Evolutionary conservation across 331 rosid genomes (phyloP), one percentile per base, ranked within the genome.

Genomic region (Quercus tomentella): DNA sequence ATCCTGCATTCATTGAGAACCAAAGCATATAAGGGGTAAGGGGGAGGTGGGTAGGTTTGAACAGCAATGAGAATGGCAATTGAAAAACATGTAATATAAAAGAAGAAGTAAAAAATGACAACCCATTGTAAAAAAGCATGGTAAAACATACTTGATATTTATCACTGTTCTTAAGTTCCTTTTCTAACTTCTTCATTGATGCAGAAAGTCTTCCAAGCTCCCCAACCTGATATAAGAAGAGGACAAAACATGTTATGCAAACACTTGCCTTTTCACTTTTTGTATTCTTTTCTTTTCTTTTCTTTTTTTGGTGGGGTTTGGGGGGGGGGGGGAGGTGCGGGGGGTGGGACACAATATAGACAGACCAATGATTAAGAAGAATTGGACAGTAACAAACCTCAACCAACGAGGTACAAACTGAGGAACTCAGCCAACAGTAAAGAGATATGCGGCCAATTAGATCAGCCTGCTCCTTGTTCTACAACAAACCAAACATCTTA

Each of bases 191-290:
- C 87, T 91, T 91, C 85, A 88, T 82, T 21, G 95, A 87, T 76
- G 84, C 85, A 45, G 98, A 93, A 77, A 96, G 91, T 90, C 99
- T 93, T 82, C 97, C 97, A 6, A 96, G 81, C 92, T 96, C 99
- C 66, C 98, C 99, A 67, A 90, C 70, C 99, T 96, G 85, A 87
- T 11, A 75, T 78, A 77, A 25, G 63, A 70, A 55, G 63, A 2
- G 58, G 58, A 52, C 23, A 55, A 77, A 82, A 83, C 43, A 80
- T 43, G 35, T 31, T 49, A 71, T 51, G 74, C 68, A 70, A 54
- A 58, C 57, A 73, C 76, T 75, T 17, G 16, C 52, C 70, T 72
- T 3, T 45, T 41, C 45, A 41, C 12, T 41, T 41, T 41, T 41
- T 41, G 45, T 41, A 41, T 41, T 37, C 10, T 37, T 37, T 37